Conservation (phyloP, 148 eudicot species). For the Pharnaceum exiguum region DNA sequence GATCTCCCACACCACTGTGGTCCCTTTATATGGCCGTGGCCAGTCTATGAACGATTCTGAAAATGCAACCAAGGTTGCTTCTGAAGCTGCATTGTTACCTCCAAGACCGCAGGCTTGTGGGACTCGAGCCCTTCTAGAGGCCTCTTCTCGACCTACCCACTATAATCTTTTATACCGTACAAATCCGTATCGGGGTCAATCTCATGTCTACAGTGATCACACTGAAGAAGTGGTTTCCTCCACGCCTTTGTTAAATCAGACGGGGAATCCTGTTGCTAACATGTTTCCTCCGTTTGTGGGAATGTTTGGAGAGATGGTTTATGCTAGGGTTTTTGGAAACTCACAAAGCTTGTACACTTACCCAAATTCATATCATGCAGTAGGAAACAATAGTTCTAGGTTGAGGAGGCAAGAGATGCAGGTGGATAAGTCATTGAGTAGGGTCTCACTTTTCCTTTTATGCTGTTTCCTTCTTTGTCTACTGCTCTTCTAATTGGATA, state of each 20-base stretch:
- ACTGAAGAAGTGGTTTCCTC: slow-evolving; percentile 24
- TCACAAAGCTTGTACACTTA: slow-evolving; percentile 38
- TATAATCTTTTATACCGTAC: slow-evolving; percentile 25
- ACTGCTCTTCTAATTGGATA: slow-evolving; percentile 40
- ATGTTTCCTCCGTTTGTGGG: slow-evolving; percentile 34
- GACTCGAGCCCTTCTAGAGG: slow-evolving; percentile 28
- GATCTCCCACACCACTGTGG: slow-evolving; percentile 50
- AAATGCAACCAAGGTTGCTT: slow-evolving; percentile 16
- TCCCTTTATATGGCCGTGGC: slow-evolving; percentile 79
- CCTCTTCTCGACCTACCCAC: slow-evolving; percentile 30
- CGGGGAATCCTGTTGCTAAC: slow-evolving; percentile 18
- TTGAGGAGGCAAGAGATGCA: slow-evolving; percentile 56
- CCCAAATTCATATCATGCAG: slow-evolving; percentile 40
- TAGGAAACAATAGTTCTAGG: slow-evolving; percentile 38
- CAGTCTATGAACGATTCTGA: slow-evolving; percentile 20
- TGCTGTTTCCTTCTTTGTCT: slow-evolving; percentile 68
- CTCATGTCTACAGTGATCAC: not conserved
- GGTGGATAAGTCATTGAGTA: slow-evolving; percentile 52
- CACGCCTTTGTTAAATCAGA: slow-evolving; percentile 13
- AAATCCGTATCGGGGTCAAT: slow-evolving; percentile 34
- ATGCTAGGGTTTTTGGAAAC: slow-evolving; percentile 64
- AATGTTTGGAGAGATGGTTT: slow-evolving; percentile 82
- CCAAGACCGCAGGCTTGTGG: slow-evolving; percentile 66
- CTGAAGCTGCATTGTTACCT: slow-evolving; percentile 29
- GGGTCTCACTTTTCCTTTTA: slow-evolving; percentile 53